phyloP scores from a whole-genome alignment of 345 rosid genomes.

The Arabidopsis arenosa region DNA sequence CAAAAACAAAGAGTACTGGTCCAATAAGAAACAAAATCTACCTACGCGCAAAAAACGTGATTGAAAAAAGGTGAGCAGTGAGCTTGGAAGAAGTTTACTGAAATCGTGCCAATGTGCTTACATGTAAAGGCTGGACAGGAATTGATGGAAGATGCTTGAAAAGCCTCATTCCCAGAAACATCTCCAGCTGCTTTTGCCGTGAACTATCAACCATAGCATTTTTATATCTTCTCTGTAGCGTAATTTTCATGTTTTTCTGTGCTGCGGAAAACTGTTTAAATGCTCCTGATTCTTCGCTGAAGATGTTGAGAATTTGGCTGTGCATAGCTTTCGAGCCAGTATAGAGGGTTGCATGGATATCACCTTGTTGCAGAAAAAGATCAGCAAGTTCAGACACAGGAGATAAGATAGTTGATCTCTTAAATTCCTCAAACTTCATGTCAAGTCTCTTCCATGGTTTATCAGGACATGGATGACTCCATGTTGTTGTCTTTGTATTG shows the following conservation, averaged over 20 bases:
- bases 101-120: slow-evolving; percentile 48
- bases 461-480: slow-evolving; percentile 99
- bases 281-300: slow-evolving; percentile 90
- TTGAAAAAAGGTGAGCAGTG: background rate
- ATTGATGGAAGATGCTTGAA: slow-evolving; percentile 96
- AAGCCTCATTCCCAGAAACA: slow-evolving; percentile 94
- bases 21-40: slow-evolving; percentile 21
- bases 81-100: slow-evolving; percentile 15
- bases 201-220: slow-evolving; percentile 92
- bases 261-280: slow-evolving; percentile 91
- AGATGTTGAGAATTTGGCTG: slow-evolving; percentile 94
- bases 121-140: slow-evolving; percentile 83
- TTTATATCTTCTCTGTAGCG: slow-evolving; percentile 90
- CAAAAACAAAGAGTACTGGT: background rate
- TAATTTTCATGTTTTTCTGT: slow-evolving; percentile 84
- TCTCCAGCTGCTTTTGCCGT: slow-evolving; percentile 96
- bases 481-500: slow-evolving; percentile 90
- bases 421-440: slow-evolving; percentile 90
- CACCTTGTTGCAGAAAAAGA: slow-evolving; percentile 95
- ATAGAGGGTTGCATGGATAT: slow-evolving; percentile 98
- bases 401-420: slow-evolving; percentile 82
- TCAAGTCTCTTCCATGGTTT: slow-evolving; percentile 98
- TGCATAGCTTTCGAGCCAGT: slow-evolving; percentile 99
- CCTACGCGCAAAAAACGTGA: background rate
- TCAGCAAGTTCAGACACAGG: slow-evolving; percentile 92